phyloP scores from a whole-genome alignment of 2,329 filamentous ascomycete genomes.

The Fusarium dlaminii region DNA sequence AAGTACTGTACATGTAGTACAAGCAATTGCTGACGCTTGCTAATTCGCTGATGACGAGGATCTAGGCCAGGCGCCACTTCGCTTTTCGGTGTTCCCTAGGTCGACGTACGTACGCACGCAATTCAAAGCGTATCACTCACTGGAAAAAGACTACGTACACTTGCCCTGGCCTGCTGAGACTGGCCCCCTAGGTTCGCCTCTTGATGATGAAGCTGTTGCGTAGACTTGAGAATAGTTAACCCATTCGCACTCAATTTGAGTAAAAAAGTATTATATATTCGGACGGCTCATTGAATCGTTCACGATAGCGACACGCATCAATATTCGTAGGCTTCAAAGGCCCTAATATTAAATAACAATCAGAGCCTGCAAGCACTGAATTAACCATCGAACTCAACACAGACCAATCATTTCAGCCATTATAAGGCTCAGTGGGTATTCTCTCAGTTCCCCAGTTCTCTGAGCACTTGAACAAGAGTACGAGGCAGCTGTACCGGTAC shows the following conservation, averaged over 20 bases:
- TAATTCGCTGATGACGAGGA: conserved; percentile 34
- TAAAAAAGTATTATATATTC: not conserved
- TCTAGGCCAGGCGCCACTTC: conserved; percentile 28
- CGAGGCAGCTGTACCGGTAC: conserved; percentile 40
- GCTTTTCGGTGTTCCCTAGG: conserved; percentile 12
- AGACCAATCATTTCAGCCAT: not conserved
- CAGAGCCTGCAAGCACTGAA: not conserved
- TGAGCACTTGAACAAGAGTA: conserved; percentile 20
- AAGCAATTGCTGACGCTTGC: conserved; percentile 20
- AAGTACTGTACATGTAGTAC: not conserved
- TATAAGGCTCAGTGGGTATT: conserved; percentile 9
- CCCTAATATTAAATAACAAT: conserved; percentile 24
- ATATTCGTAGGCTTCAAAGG: conserved; percentile 14
- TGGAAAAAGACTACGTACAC: conserved; percentile 26
- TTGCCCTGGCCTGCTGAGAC: conserved; percentile 20
- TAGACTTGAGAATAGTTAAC: conserved; percentile 19
- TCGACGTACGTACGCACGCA: conserved; percentile 16
- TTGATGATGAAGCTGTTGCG: conserved; percentile 39
- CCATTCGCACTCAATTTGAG: conserved; percentile 6
- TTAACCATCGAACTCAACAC: not conserved
- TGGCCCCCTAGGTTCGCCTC: conserved; percentile 28
- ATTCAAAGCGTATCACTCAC: conserved; percentile 4
- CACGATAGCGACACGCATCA: conserved; percentile 13
- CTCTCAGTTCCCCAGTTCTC: conserved; percentile 13
- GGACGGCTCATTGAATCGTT: conserved; percentile 3